Evolutionary conservation across 2,329 filamentous ascomycete species (phyloP).

Genomic region (Curvularia eragrostidis): DNA sequence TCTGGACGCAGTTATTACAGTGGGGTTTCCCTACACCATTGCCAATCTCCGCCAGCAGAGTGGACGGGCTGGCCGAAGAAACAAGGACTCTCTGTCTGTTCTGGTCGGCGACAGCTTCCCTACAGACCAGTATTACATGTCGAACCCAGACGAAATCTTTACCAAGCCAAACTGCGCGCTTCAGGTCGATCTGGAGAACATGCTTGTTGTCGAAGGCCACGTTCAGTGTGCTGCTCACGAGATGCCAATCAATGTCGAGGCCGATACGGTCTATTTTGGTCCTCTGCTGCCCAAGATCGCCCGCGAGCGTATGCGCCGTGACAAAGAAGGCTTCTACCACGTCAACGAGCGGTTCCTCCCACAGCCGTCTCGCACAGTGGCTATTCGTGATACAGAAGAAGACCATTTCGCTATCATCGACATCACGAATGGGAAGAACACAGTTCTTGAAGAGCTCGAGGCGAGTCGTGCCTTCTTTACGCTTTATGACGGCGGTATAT

Average conservation of each 20-base stretch:
- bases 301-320: slow-evolving; percentile 73
- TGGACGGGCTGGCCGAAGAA: slow-evolving; percentile 86
- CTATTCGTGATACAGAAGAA: slow-evolving; percentile 88
- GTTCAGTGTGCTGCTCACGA: slow-evolving; percentile 95
- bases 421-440: slow-evolving; percentile 79
- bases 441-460: slow-evolving; percentile 93
- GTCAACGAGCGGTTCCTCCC: slow-evolving; percentile 89
- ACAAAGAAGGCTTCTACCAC: slow-evolving; percentile 84
- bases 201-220: slow-evolving; percentile 90
- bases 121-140: slow-evolving; percentile 96
- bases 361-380: slow-evolving; percentile 79
- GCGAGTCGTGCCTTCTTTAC: slow-evolving; percentile 94
- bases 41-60: slow-evolving; percentile 94
- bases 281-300: slow-evolving; percentile 74
- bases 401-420: slow-evolving; percentile 95
- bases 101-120: slow-evolving; percentile 88
- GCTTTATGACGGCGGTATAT: slow-evolving; percentile 95
- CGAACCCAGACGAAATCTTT: slow-evolving; percentile 92
- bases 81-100: slow-evolving; percentile 86
- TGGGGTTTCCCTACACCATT: slow-evolving; percentile 95
- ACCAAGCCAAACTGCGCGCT: slow-evolving; percentile 88
- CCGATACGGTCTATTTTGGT: slow-evolving; percentile 82
- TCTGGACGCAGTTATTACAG: slow-evolving; percentile 89
- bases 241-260: slow-evolving; percentile 82
- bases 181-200: slow-evolving; percentile 89